Conservation (phyloP, 2,329 filamentous ascomycete genomes). For the Graphilbum sp. region DNA sequence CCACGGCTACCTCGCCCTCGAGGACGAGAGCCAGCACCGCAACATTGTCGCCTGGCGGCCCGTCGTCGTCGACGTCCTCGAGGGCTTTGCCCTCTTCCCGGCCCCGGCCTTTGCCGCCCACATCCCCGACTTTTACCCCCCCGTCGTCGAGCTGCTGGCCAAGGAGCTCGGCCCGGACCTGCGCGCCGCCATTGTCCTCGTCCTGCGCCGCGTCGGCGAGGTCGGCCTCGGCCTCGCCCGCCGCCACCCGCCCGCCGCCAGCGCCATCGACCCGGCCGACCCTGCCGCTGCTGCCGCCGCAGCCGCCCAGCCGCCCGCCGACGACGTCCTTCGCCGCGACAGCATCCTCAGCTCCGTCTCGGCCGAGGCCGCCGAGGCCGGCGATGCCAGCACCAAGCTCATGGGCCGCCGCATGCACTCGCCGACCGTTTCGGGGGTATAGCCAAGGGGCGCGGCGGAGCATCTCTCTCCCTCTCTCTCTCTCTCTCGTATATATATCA, state of each 20-base stretch:
- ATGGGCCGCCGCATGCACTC: slow-evolving; percentile 11
- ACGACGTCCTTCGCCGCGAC: too few relatives aligned
- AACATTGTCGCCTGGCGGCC: slow-evolving; percentile 97
- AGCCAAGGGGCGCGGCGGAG: neutral
- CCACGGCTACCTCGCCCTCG: slow-evolving; percentile 64
- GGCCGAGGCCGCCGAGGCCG: slow-evolving; percentile 9
- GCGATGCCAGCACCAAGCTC: slow-evolving; percentile 12
- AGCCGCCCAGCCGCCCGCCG: slow-evolving; percentile 7
- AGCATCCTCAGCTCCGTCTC: too few relatives aligned
- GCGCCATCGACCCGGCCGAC: neutral
- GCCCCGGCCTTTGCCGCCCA: slow-evolving; percentile 64
- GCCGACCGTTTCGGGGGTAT: neutral
- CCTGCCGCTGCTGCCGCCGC: neutral
- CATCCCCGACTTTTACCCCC: slow-evolving; percentile 68
- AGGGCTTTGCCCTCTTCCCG: slow-evolving; percentile 79
- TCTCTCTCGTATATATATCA: neutral
- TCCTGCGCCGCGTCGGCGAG: slow-evolving; percentile 74
- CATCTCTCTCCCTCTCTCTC: neutral
- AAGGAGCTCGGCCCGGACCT: slow-evolving; percentile 72
- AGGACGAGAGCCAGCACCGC: slow-evolving; percentile 90
- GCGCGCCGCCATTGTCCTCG: slow-evolving; percentile 56
- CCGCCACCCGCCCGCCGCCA: neutral
- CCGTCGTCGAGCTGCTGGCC: slow-evolving; percentile 65
- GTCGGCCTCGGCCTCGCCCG: slow-evolving; percentile 38
- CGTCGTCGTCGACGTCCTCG: slow-evolving; percentile 90